Evolutionary conservation across 345 rosid species (phyloP), one percentile per base, ranked within the genome.

Genomic region (Barbarea vulgaris): DNA sequence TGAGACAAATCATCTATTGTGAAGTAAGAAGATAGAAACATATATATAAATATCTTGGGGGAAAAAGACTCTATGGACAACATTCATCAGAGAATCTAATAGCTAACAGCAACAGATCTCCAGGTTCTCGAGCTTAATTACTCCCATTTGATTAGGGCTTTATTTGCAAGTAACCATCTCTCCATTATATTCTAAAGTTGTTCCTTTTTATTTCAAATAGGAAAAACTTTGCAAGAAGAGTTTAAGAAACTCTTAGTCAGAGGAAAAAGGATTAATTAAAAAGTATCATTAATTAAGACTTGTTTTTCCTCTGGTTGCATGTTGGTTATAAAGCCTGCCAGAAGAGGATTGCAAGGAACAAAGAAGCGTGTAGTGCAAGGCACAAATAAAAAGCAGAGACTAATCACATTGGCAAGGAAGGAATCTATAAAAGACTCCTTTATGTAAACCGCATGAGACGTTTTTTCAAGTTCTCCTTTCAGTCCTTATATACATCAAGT

Each of bases 391-490:
- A 51, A 46, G 50, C 53, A 74, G 18, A 54, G 21, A 42, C 46
- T 67, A 11, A n/a, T 70, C 75, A 90, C 97, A 93, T 83, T 61
- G 97, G 94, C 83, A 95, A 84, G 44, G 4, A n/a, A n/a, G 4
- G 87, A 91, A 83, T 80, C 84, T 62, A 95, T 89, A 36, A 86
- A 73, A 7, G 97, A 92, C 81, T 95, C 97, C 79, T 95, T 89
- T 77, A 89, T 57, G 83, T 85, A 89, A 75, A 90, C 60, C 10
- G 93, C 98, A 70, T 93, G 94, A 73, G 97, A 92, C 33, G 90
- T 92, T 77, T 95, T 90, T 81, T 92, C 98, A 89, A 92, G 80
- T 70, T 95, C 94, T 58, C 97, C 91, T 85, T 90, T 89, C 77
- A 95, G 80, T 65, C 90, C 97, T 98, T 95, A 58, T 39, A 76